Base-by-base conservation (phyloP, 345 rosid species). In the Hibiscus tridactylites region DNA sequence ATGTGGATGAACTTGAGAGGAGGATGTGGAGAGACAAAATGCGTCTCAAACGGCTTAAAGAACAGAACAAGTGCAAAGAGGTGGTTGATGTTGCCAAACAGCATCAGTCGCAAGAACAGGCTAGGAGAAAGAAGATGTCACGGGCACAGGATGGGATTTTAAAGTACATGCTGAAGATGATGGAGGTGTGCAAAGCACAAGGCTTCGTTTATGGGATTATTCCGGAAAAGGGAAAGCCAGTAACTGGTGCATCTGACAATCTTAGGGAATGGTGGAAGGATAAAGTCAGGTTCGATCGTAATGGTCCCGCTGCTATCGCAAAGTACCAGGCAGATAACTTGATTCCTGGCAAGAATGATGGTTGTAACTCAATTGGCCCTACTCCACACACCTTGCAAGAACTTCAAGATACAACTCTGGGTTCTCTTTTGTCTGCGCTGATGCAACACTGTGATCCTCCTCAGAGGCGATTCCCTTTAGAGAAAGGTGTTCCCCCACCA, bases 241-340 rank as follows among this genome's bases (percentile, higher is more conserved):
- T 92, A 6, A 85, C 93, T 1, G 99, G 98, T 1, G 87, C 96
- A 42, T 92, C 99, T 9, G 99, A 95, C 76, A 92, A 85, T 73
- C 91, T 95, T 58, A 85, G 96, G 31, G 99, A 84, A 62, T 95
- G 99, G 99, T 95, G 99, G 99, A 95, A 88, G 86, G 97, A 92
- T 61, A 90, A 78, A 72, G 99, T 95, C 71, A 79, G 92, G 83
- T 95, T 95, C 71, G 99, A 95, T 73, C 85, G 96, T 8, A 95
- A 90, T 28, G 99, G 98, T 53, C 97, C 94, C 0, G 96, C 96
- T 29, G 98, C 98, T 47, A 87, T 92, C 65, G 60, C 86, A 16
- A 95, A 90, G 81, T 88, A 95, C 56, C 86, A 85, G 73, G 88
- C 83, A 1, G 97, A 89, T 46, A 79, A 81, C 71, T 83, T 77